Evolutionary conservation across 2,329 filamentous ascomycete genomes (phyloP), one percentile per base, ranked within the genome.

Genomic region (Cucurbitaria berberidis): DNA sequence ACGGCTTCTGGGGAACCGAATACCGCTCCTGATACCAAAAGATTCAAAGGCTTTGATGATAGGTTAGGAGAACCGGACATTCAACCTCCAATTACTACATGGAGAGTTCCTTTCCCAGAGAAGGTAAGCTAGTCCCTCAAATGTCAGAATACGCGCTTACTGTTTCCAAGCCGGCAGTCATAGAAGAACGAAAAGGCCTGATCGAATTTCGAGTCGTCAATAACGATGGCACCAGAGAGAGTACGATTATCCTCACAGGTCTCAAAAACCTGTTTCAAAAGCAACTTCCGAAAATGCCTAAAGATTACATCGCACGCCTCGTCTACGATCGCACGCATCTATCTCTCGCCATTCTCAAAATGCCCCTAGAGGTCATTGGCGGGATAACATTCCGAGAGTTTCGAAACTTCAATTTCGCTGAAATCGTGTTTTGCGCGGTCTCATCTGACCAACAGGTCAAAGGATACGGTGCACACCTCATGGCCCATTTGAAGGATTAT

Each of bases 241-340:
- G 90, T 70, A 87, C 93, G 62, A 96, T 98, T 70, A 96, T 99
- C 65, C 82, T 99, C 53, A 97, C 93, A 0, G 95, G 95, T 11
- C 81, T 99, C 48, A 99, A 98, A 74, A 96, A 92, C 72, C 96
- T 99, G 60, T 98, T 99, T 68, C 95, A 99, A 74, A 98, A 98
- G 67, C 95, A 99, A 72, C 82, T 99, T 5, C 95, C 95, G 0
- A 98, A 98, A 77, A 99, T 99, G 95, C 95, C 95, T 13, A 97
- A 98, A 76, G 95, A 98, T 72, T 99, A 99, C 74, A 98, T 99
- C 66, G 95, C 95, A 3, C 90, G 95, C 34, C 86, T 99, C 7
- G 95, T 99, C 53, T 99, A 99, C 78, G 95, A 99, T 76, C 88
- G 95, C 45, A 96, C 93, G 5, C 95, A 99, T 79, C 76, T 98